Conservation (phyloP, 163 green algal species). For the Scenedesmus sp. region DNA sequence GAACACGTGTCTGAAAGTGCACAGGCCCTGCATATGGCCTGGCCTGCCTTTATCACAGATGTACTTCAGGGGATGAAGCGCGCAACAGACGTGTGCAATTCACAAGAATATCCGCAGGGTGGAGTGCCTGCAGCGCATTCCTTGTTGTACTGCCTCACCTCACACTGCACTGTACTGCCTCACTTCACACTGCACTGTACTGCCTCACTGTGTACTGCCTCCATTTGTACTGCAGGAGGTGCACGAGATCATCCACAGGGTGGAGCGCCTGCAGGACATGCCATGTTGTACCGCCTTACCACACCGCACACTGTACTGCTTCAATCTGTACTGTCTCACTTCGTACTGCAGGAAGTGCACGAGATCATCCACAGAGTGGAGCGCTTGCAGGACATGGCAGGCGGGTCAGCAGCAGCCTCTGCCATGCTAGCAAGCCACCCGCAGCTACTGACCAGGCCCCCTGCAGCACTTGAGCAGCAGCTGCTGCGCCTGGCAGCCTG, state of each 20-base stretch:
- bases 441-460: constrained; percentile 38
- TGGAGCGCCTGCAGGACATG: too few species aligned
- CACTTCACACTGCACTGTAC: neutral
- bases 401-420: neutral
- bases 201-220: neutral
- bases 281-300: too few species aligned
- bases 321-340: neutral
- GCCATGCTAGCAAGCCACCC: neutral
- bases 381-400: neutral
- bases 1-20: neutral
- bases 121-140: too few species aligned
- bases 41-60: too few species aligned
- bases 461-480: constrained; percentile 42
- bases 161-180: neutral
- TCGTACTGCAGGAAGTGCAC: neutral
- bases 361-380: constrained; percentile 29
- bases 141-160: too few species aligned
- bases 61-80: too few species aligned
- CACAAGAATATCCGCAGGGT: neutral
- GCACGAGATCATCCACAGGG: constrained; percentile 10
- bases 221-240: neutral
- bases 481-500: constrained; percentile 17
- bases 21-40: neutral
- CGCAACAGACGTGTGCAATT: neutral
- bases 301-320: neutral